phyloP scores from a whole-genome alignment of 2,329 filamentous ascomycete genomes.

The Cytospora chrysosperma region DNA sequence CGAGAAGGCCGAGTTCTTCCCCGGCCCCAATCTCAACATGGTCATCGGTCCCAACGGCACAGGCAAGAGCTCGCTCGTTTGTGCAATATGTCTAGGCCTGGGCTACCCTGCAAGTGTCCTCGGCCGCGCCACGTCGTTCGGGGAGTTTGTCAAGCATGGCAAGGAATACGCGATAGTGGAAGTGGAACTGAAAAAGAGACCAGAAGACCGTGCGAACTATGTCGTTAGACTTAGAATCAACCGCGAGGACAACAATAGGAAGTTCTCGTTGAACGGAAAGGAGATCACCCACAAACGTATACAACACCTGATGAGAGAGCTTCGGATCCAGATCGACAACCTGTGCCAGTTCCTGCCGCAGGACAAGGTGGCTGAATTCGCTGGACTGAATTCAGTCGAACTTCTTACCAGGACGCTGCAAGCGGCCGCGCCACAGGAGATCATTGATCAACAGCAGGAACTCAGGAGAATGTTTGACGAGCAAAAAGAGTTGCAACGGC shows the following conservation, averaged over 20 bases:
- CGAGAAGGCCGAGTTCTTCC: constrained; percentile 83
- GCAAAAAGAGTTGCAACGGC: constrained; percentile 63
- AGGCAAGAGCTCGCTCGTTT: constrained; percentile 95
- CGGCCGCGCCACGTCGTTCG: constrained; percentile 78
- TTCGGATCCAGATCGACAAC: constrained; percentile 95
- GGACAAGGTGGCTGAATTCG: constrained; percentile 93
- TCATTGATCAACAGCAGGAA: constrained; percentile 74
- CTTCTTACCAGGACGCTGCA: constrained; percentile 83
- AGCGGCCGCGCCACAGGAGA: constrained; percentile 79
- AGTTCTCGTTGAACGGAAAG: constrained; percentile 75
- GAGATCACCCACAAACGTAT: constrained; percentile 63
- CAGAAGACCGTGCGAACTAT: constrained; percentile 62
- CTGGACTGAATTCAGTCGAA: constrained; percentile 76
- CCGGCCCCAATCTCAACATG: constrained; percentile 95
- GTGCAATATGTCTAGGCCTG: constrained; percentile 90
- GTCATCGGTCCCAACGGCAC: constrained; percentile 98
- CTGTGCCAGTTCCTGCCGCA: constrained; percentile 96
- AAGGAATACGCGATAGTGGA: constrained; percentile 76
- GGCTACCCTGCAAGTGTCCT: constrained; percentile 81
- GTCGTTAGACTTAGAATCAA: constrained; percentile 75
- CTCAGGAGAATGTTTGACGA: constrained; percentile 69
- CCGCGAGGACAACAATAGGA: constrained; percentile 75
- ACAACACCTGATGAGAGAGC: constrained; percentile 62
- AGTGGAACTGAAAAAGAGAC: constrained; percentile 76
- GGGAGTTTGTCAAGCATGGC: constrained; percentile 93